Evolutionary conservation across 2,329 filamentous ascomycete species (phyloP), one percentile per base, ranked within the genome.

Genomic region (Calycina marina): DNA sequence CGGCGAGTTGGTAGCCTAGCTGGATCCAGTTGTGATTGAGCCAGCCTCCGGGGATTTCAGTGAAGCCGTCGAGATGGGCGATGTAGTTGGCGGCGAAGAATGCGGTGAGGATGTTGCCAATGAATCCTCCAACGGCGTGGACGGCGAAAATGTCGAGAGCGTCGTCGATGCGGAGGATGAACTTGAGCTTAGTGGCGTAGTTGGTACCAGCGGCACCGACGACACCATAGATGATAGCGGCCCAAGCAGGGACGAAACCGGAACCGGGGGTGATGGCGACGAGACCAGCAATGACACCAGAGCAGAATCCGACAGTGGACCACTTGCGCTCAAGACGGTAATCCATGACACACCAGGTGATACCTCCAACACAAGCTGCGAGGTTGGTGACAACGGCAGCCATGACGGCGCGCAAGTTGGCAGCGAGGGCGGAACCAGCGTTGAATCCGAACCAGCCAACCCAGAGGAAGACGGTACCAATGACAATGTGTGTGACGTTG

Each of bases 381-480:
- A 93, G 61, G 54, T 93, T 90, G 33, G 85, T 93, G 26, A 88
- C 81, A 2, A 88, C 66, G 8, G 79, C 80, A 27, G 85, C 85
- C 76, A 93, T 84, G 46, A 93, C 69, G 27, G 82, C 82, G 30
- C 85, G 77, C 50, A 93, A 57, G 55, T 90, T 92, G 31, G 83
- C 83, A 30, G 75, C 66, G 34, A 90, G 63, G 10, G 83, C 84
- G 11, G 78, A 85, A 42, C 84, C 84, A 30, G 81, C 83, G 48
- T 93, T 93, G 72, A 93, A 93, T 29, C 85, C 85, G 50, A 93
- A 92, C 85, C 84, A 93, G 33, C 85, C 85, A 11, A 93, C 80
- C 84, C 85, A 93, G 11, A 93, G 73, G 59, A 93, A 93, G 28
- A 93, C 83, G 3, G 85, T 93, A 17, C 85, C 85, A 35, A 92